A percentile compares a stretch with the other conserved stretches of the same genome.
Evolutionary conservation across 768 basidiomycete genomes (phyloP).

Genomic region (Gymnopilus dilepis): DNA sequence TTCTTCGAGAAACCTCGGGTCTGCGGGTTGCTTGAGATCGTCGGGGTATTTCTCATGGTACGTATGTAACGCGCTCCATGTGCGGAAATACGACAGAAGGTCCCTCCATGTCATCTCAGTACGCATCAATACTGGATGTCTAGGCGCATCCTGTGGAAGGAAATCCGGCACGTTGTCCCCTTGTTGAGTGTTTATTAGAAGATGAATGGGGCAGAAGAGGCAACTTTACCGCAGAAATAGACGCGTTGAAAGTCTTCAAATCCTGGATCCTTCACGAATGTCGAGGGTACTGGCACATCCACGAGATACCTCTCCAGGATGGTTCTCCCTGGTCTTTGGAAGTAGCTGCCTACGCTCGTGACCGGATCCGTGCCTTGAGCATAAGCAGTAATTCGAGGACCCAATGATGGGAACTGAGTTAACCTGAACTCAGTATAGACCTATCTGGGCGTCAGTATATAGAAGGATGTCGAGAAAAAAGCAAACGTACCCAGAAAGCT

Average conservation of each 20-base stretch:
- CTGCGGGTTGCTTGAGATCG: slow-evolving; percentile 45
- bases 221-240: slow-evolving; percentile 58
- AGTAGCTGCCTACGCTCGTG: slow-evolving; percentile 71
- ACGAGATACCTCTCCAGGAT: slow-evolving; percentile 75
- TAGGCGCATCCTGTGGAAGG: slow-evolving; percentile 28
- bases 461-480: not conserved
- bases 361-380: slow-evolving; percentile 60
- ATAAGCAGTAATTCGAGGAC: slow-evolving; percentile 64
- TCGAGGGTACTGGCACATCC: slow-evolving; percentile 62
- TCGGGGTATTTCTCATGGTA: slow-evolving; percentile 68
- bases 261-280: slow-evolving; percentile 31
- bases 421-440: slow-evolving; percentile 78
- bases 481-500: slow-evolving; percentile 69
- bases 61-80: slow-evolving; percentile 72
- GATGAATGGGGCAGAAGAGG: not conserved
- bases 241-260: slow-evolving; percentile 54
- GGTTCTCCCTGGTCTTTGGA: slow-evolving; percentile 80
- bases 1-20: slow-evolving; percentile 40
- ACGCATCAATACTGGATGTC: slow-evolving; percentile 57
- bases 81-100: slow-evolving; percentile 70
- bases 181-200: slow-evolving; percentile 13
- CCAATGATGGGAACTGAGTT: slow-evolving; percentile 59
- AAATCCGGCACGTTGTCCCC: slow-evolving; percentile 48
- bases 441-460: slow-evolving; percentile 31
- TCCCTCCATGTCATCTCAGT: slow-evolving; percentile 69